Base-by-base conservation (phyloP, 495 filamentous ascomycete species). In the Chaetomidium leptoderma region DNA sequence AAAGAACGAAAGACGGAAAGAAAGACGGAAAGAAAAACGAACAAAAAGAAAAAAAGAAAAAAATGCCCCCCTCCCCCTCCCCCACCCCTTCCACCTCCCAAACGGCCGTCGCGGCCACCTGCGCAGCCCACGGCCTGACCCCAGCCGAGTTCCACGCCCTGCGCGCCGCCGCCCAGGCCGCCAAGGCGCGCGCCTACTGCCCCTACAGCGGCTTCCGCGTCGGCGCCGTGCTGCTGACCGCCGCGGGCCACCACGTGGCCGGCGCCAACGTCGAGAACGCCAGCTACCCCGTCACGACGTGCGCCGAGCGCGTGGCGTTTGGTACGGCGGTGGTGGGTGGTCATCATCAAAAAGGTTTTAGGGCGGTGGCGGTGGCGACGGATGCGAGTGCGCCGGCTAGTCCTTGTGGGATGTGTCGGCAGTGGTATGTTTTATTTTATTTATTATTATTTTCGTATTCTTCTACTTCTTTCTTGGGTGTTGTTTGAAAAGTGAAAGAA, bases 211-310 rank as follows among this genome's bases (percentile, higher is more conserved):
- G 86, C 53, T 98, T 97, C 83, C 90, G 83, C 39, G 93, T 98
- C 61, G 93, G 93, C 57, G 86, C 88, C 45, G 84, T 86, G 32
- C 72, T 98, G 53, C 83, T 98, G 56, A 83, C 84, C 0, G 23
- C 0, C 6, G 83, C 84, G 17, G 59, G 73, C 26, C 83, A 78
- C n/a, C 80, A 36, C 55, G 59, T 90, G 63, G 67, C 73, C 45
- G 93, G 93, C 21, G 91, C 87, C 45, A 98, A 98, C 71, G 84
- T 98, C 27, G 93, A 98, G 74, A 97, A 97, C 71, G 93, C 89
- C 1, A 79, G 86, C 24, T 97, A 95, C 67, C 92, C 92, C 6
- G 91, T 97, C 21, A 88, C 89, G 0, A 92, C 88, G 0, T 98
- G 93, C 68, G 93, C 93, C n/a, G 93, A 97, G 80, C 77, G 91